Conservation (phyloP, 192 early-diverging fungal genomes). For the Backusella liffmaniae region DNA sequence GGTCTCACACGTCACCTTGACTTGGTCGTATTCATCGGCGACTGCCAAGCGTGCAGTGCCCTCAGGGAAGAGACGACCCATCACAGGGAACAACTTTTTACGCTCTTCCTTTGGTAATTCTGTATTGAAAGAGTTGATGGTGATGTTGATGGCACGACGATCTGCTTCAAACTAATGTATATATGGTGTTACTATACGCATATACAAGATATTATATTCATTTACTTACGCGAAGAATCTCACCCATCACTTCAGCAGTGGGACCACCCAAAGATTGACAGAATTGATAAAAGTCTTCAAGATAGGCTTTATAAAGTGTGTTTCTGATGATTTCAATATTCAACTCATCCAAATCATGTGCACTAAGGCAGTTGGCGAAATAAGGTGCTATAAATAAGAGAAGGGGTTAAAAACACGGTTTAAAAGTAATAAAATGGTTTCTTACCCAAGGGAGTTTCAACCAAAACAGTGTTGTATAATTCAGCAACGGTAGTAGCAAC, state of each 20-base stretch:
- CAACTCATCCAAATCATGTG: conserved; percentile 97
- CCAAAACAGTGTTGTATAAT: conserved; percentile 92
- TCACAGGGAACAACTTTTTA: conserved; percentile 87
- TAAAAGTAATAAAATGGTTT: too few species aligned
- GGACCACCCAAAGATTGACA: conserved; percentile 78
- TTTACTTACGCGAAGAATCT: conserved; percentile 75
- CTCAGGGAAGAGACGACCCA: conserved; percentile 92
- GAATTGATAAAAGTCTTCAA: conserved; percentile 97
- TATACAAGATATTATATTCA: background rate
- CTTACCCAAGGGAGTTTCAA: conserved; percentile 91
- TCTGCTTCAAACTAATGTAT: conserved; percentile 89
- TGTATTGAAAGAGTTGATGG: conserved; percentile 98
- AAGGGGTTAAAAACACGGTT: background rate
- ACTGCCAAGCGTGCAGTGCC: conserved; percentile 79
- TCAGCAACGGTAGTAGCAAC: conserved; percentile 96
- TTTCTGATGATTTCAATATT: conserved; percentile 99
- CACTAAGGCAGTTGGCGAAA: conserved; percentile 95
- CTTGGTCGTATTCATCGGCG: conserved; percentile 94
- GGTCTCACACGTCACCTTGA: conserved; percentile 79
- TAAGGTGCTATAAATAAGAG: conserved; percentile 73
- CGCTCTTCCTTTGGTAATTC: conserved; percentile 98
- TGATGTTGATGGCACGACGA: conserved; percentile 97
- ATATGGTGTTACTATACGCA: too few species aligned
- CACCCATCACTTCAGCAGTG: conserved; percentile 91
- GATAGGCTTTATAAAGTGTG: conserved; percentile 97